Base-by-base conservation (phyloP, 495 filamentous ascomycete genomes). In the Trichocladium antarcticum region DNA sequence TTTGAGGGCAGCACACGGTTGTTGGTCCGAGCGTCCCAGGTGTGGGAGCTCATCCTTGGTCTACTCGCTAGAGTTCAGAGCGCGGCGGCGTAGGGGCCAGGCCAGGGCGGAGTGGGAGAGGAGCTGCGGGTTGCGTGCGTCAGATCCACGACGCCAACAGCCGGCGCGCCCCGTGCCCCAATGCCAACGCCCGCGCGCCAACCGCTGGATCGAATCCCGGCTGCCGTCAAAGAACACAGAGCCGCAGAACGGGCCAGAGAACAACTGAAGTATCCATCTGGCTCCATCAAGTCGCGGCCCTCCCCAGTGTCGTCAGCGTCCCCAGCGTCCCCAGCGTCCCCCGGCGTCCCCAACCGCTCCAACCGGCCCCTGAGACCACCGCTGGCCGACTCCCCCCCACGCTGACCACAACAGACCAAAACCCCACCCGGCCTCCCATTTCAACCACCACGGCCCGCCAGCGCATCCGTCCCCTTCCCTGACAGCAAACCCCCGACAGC, bases 1-100 rank as follows among this genome's bases (percentile, higher is more conserved):
- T 62, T 62, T 58, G 55, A 45, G 43, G 45, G 58, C 50, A 54
- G 51, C 51, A 54, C 51, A 46, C 55, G 47, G 43, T 22, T 37
- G 47, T 47, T 63, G 61, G 61, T 47, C 61, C 61, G 59, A 64
- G 59, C 61, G 59, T 49, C 37, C 49, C 45, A 48, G 54, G 46
- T 22, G 49, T 47, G 54, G 50, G 51, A 50, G 57, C 49, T 50
- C 7, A 37, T 44, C 37, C 54, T 42, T 53, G 42, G 50, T 37
- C 21, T 2, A 14, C 3, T 31, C 43, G 11, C 44, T 29, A 39
- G 38, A 44, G 39, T n/a, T n/a, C n/a, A n/a, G 22, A 22, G 35
- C 15, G 36, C 34, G 31, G 45, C 39, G 43, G 37, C 28, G 44
- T 37, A 27, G 28, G 19, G 6, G 29, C 24, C 16, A 16, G 29